Conservation (phyloP, 768 basidiomycete species). For the Lactifluus rugatus region DNA sequence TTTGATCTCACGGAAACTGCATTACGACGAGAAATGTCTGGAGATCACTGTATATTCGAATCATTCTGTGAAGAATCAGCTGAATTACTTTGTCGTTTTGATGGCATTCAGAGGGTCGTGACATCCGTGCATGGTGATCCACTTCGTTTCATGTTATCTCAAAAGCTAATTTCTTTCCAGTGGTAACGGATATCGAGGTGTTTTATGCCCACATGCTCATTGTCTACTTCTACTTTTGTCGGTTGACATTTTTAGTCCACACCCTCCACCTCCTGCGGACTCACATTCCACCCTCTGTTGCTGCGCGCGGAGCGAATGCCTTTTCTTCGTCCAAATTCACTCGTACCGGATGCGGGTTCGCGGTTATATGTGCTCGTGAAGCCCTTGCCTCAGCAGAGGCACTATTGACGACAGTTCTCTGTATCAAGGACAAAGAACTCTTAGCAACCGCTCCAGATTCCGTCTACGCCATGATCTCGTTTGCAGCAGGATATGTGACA, state of each 20-base stretch:
- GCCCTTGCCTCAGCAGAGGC: slow-evolving; percentile 32
- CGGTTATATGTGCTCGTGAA: slow-evolving; percentile 31
- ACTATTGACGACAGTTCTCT: slow-evolving; percentile 29
- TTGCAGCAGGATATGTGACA: slow-evolving; percentile 36
- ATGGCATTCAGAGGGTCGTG: slow-evolving; percentile 17
- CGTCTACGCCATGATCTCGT: slow-evolving; percentile 33
- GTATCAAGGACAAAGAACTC: slow-evolving; percentile 27
- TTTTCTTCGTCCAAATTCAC: slow-evolving; percentile 5
- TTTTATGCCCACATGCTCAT: slow-evolving; percentile 36
- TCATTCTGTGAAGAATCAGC: slow-evolving; percentile 11
- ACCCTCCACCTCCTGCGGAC: slow-evolving; percentile 25
- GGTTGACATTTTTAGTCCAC: slow-evolving; percentile 31
- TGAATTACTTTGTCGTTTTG: slow-evolving; percentile 15
- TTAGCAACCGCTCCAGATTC: slow-evolving; percentile 35
- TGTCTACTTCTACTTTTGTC: slow-evolving; percentile 33
- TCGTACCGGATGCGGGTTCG: slow-evolving; percentile 21
- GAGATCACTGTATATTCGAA: slow-evolving; percentile 10
- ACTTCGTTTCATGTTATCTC: not conserved
- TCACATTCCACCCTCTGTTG: slow-evolving; percentile 2
- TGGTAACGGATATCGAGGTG: slow-evolving; percentile 33
- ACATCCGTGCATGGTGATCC: slow-evolving; percentile 9
- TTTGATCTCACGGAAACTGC: slow-evolving; percentile 14
- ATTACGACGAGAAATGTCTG: slow-evolving; percentile 9
- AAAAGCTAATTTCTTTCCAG: slow-evolving; percentile 27
- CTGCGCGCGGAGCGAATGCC: not conserved